phyloP scores from a whole-genome alignment of 345 rosid species.

The Gynandropsis gynandra region DNA sequence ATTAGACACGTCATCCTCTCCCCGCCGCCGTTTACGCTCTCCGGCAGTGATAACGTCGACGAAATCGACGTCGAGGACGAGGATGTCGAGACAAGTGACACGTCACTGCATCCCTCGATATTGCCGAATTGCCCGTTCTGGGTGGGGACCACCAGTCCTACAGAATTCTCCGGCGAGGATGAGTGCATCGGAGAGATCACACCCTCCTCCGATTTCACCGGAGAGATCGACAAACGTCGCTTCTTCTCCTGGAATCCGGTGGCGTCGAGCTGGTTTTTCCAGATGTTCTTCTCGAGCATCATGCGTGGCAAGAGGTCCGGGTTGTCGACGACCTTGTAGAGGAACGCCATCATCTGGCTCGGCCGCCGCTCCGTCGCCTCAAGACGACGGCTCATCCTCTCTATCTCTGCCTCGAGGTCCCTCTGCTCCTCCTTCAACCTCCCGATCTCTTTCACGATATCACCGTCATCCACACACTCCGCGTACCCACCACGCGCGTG shows the following conservation, averaged over 20 bases:
- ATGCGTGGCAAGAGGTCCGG: constrained; percentile 71
- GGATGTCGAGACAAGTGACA: background rate
- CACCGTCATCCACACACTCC: constrained; percentile 49
- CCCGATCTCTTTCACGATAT: constrained; percentile 54
- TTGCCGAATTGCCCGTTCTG: constrained; percentile 17
- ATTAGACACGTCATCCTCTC: constrained; percentile 17
- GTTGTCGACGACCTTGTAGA: constrained; percentile 64
- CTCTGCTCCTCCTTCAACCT: constrained; percentile 74
- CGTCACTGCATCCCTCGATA: constrained; percentile 7
- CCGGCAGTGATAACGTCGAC: constrained; percentile 26
- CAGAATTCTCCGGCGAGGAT: constrained; percentile 33
- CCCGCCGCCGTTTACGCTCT: constrained; percentile 19
- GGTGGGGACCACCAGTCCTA: constrained; percentile 27
- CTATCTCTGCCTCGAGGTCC: constrained; percentile 47
- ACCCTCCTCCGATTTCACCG: constrained; percentile 39
- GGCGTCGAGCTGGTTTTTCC: constrained; percentile 20
- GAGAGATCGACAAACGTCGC: constrained; percentile 36
- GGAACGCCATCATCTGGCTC: constrained; percentile 87
- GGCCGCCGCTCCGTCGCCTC: constrained; percentile 87
- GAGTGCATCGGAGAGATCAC: constrained; percentile 32
- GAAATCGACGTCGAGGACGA: constrained; percentile 20
- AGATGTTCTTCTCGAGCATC: constrained; percentile 44
- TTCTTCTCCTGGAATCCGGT: constrained; percentile 32
- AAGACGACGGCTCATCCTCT: constrained; percentile 58
- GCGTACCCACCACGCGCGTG: constrained; percentile 36